phyloP scores from a whole-genome alignment of 257 asterid genomes.

The Eustoma russellianum region DNA sequence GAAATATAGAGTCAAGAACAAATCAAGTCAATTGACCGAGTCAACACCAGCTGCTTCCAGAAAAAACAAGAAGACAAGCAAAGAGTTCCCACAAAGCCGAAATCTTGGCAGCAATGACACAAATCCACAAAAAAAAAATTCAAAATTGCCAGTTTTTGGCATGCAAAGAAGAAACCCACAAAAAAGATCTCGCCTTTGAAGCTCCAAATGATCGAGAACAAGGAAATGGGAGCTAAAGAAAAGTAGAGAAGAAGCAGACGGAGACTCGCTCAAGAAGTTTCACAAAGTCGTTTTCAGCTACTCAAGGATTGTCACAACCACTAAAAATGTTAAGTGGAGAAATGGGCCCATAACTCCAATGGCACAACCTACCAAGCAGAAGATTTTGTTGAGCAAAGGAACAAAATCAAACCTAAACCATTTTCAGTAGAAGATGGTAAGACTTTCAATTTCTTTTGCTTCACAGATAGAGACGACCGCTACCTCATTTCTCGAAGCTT shows the following conservation, averaged over 20 bases:
- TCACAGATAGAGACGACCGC: slow-evolving; percentile 1
- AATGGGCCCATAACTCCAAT: slow-evolving; percentile 48
- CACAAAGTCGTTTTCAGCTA: slow-evolving; percentile 2
- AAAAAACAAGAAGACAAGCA: slow-evolving; percentile 3
- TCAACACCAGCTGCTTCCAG: slow-evolving; percentile 3
- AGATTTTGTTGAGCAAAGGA: slow-evolving; percentile 21
- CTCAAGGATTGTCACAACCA: slow-evolving; percentile 14
- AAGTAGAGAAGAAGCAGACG: slow-evolving; percentile 17
- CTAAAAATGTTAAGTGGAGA: slow-evolving; percentile 35
- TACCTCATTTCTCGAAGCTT: too few relatives aligned
- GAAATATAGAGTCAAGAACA: slow-evolving; percentile 9
- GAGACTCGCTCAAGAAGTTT: slow-evolving; percentile 10
- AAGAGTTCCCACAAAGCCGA: neutral
- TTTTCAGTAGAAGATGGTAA: slow-evolving; percentile 6
- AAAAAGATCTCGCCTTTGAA: slow-evolving; percentile 17
- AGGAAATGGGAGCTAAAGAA: slow-evolving; percentile 32
- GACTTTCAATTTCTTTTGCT: neutral
- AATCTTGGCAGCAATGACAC: slow-evolving; percentile 14
- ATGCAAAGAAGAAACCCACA: slow-evolving; percentile 14
- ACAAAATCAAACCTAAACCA: slow-evolving; percentile 22
- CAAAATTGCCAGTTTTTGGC: slow-evolving; percentile 8
- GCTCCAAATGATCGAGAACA: slow-evolving; percentile 48
- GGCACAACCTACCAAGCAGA: slow-evolving; percentile 36
- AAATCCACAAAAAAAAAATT: slow-evolving; percentile 14
- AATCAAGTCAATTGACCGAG: slow-evolving; percentile 8